Evolutionary conservation across 768 basidiomycete genomes (phyloP), one percentile per base, ranked within the genome.

Genomic region (Hygrophoropsis aurantiaca): DNA sequence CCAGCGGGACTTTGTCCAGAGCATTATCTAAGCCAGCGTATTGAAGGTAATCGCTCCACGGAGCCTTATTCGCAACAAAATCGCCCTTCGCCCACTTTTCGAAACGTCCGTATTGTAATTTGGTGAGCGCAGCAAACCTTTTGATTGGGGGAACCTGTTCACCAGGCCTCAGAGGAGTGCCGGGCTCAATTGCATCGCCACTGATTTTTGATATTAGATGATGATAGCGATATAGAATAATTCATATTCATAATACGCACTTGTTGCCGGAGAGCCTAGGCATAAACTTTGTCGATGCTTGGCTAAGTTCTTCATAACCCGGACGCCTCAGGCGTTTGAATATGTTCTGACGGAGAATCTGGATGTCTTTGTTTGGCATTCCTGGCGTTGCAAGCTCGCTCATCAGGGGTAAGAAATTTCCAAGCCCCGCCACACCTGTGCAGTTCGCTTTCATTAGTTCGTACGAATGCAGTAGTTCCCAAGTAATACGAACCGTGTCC

Each of bases 201-300:
- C 46, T 33, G 33, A 20, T n/a, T 40, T 19, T 15, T 4, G 7
- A 25, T 19, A 20, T 46, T 26, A 46, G 45, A 7, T 38, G 30
- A 23, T 11, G n/a, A 20, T 46, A 23, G 23, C 19, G 32, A 11
- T 15, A 5, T n/a, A n/a, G n/a, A n/a, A n/a, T n/a, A n/a, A n/a
- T n/a, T n/a, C n/a, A n/a, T n/a, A n/a, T n/a, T 25, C 15, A 13
- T 39, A 27, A 18, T 20, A 43, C 35, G 15, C 13, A 47, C 39
- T 55, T 47, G 35, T 66, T 59, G 1, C 67, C 67, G 3, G 62
- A 64, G 13, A 68, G 64, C 33, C 65, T 57, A 32, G 67, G 67
- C 67, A 69, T 69, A 44, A 52, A 66, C 32, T 45, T 56, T 2
- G 47, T 60, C 52, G 11, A 41, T 1, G 58, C 53, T 37, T 57